Conservation (phyloP, 1,284 basidiomycete species). For the Phlebopus sp. region DNA sequence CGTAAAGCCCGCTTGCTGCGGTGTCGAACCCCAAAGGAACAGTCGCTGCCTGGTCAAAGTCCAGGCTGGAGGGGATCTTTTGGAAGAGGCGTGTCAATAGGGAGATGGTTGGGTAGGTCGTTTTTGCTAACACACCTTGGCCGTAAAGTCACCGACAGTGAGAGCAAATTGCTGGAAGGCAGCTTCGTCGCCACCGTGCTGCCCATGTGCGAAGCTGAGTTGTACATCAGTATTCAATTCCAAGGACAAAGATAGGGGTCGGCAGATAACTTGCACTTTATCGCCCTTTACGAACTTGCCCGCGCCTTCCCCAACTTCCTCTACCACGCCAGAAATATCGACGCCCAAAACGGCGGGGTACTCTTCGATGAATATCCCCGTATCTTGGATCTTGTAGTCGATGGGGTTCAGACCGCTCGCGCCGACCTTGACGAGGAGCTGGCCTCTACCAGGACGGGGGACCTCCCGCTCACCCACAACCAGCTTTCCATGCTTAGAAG, state of each 20-base stretch:
- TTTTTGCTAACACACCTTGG: conserved; percentile 26
- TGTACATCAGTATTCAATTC: conserved; percentile 18
- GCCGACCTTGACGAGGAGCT: conserved; percentile 45
- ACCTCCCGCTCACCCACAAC: conserved; percentile 23
- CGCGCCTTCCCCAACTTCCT: conserved; percentile 38
- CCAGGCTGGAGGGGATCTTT: conserved; percentile 25
- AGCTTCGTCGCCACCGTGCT: conserved; percentile 11
- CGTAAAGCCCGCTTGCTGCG: conserved; percentile 35
- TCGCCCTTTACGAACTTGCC: conserved; percentile 38
- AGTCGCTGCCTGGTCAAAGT: conserved; percentile 34
- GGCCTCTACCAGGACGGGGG: conserved; percentile 37
- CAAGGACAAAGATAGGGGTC: neutral
- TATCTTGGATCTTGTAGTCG: conserved; percentile 42
- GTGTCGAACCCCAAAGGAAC: conserved; percentile 38
- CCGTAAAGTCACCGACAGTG: conserved; percentile 23
- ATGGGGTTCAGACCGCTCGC: conserved; percentile 45
- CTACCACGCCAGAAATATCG: conserved; percentile 47
- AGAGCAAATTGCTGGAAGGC: conserved; percentile 35
- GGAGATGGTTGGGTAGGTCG: neutral
- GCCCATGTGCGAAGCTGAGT: conserved; percentile 21
- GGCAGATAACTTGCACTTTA: conserved; percentile 31
- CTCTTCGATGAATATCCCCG: conserved; percentile 18
- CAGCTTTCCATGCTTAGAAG: conserved; percentile 23
- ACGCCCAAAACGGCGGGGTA: conserved; percentile 41
- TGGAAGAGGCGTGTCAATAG: conserved; percentile 8